Evolutionary conservation across 2,329 filamentous ascomycete genomes (phyloP), one percentile per base, ranked within the genome.

Genomic region (Paracoccidioides lutzii): DNA sequence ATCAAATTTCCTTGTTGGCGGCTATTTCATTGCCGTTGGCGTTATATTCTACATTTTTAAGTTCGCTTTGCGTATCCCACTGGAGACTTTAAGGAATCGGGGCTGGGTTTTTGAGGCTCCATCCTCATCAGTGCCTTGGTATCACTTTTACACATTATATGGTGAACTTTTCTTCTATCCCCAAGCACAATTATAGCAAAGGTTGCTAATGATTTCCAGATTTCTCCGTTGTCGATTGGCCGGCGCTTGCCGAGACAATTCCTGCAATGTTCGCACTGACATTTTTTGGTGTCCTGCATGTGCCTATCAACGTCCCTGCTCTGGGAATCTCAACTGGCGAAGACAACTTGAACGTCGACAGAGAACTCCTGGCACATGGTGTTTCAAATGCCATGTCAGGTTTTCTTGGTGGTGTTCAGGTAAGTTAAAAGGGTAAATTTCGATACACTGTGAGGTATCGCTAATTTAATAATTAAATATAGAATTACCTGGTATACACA

Each of bases 401-500:
- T 2, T 81, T 85, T 59, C 76, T 82, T 10, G 93, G 93, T 10
- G 96, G 90, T 66, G 94, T 98, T 57, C 82, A 85, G 71, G 77
- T 79, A 67, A 56, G 56, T 49, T n/a, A 38, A 12, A 5, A 8
- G 49, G 9, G 3, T 8, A 38, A n/a, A 30, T 12, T 52, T 41
- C 38, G 15, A n/a, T 41, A 12, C 38, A 51, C 32, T 4, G 52
- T 49, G 52, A 15, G 5, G 22, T 22, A 50, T 12, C 38, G n/a
- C 46, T 14, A 9, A 37, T 12, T 15, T 8, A 10, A 10, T 51
- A 32, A 51, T 22, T 40, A 35, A 9, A 2, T n/a, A 40, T 80
- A 94, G 71, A 98, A 98, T 69, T 98, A 98, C 66, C 80, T 98
- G 1, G 93, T 98, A 0, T 98, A 97, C 65, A 91, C 91, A 57